Conservation (phyloP, 208 protist genomes). For the Naegleria gruberi region DNA sequence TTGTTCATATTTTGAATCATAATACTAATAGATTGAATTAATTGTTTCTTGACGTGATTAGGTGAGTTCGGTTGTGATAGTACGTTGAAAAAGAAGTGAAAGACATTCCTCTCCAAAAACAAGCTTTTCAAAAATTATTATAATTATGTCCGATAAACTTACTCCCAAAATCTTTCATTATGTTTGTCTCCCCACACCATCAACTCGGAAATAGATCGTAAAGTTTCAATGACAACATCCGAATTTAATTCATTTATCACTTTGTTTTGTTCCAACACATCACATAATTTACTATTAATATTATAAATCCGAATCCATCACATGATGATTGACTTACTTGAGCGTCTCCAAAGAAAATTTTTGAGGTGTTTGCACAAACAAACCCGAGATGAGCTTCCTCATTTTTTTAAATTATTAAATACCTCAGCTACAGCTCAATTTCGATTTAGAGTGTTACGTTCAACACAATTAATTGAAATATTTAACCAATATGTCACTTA, state of each 20-base stretch:
- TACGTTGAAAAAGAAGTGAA: slow-evolving; percentile 50
- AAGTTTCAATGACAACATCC: slow-evolving; percentile 53
- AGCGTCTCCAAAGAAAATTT: not conserved
- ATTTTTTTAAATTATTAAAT: too few relatives aligned
- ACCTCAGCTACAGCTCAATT: too few relatives aligned
- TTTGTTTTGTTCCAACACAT: not conserved
- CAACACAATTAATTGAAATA: too few relatives aligned
- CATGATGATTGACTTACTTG: not conserved
- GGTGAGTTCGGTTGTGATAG: slow-evolving; percentile 42
- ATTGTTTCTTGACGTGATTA: slow-evolving; percentile 51
- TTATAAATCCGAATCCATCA: not conserved
- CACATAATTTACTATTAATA: not conserved
- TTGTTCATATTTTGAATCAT: slow-evolving; percentile 54
- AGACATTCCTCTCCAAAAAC: slow-evolving; percentile 61
- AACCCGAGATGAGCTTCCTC: not conserved
- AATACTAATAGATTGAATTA: slow-evolving; percentile 63
- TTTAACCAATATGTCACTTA: too few relatives aligned
- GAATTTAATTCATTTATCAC: slow-evolving; percentile 21
- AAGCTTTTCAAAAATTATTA: slow-evolving; percentile 39
- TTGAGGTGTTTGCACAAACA: not conserved
- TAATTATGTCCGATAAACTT: slow-evolving; percentile 8
- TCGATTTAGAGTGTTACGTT: too few relatives aligned
- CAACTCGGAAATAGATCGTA: slow-evolving; percentile 59
- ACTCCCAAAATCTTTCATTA: slow-evolving; percentile 59
- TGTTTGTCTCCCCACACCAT: slow-evolving; percentile 78